phyloP scores from a whole-genome alignment of 108 stramenopile species.

The Fragilaria crotonensis region DNA sequence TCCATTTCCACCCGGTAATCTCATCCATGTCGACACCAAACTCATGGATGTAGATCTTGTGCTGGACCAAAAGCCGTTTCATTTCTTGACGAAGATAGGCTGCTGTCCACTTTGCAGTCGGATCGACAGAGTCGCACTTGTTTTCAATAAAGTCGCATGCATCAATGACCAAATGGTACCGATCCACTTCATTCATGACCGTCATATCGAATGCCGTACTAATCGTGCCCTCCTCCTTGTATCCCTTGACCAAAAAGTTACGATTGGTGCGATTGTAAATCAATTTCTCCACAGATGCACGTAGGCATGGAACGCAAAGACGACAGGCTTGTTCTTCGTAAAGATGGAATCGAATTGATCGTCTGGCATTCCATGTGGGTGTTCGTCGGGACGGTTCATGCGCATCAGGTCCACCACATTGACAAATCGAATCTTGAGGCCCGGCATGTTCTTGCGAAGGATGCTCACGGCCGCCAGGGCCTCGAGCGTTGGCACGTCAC shows the following conservation, averaged over 20 bases:
- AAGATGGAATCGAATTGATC: conserved; percentile 18
- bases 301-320: conserved; percentile 19
- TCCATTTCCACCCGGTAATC: no score
- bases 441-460: conserved; percentile 12
- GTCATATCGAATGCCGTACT: conserved; percentile 22
- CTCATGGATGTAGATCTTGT: no score
- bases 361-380: conserved; percentile 15
- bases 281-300: conserved; percentile 14
- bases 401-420: conserved; percentile 26
- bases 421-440: conserved; percentile 20
- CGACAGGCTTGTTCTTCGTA: conserved; percentile 17
- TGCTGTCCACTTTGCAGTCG: not conserved
- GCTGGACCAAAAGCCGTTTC: conserved; percentile 6
- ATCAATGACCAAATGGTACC: conserved; percentile 23
- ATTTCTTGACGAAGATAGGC: conserved; percentile 22
- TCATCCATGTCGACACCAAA: no score
- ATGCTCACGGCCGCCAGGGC: conserved; percentile 17
- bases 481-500: conserved; percentile 22
- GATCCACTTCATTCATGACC: conserved; percentile 24
- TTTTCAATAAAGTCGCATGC: conserved; percentile 15
- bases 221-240: conserved; percentile 23
- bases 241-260: conserved; percentile 12
- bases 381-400: conserved; percentile 2
- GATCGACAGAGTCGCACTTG: not conserved
- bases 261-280: conserved; percentile 8